Evolutionary conservation across 352 stramenopile species (phyloP).

Genomic region (Phytophthora rubi): DNA sequence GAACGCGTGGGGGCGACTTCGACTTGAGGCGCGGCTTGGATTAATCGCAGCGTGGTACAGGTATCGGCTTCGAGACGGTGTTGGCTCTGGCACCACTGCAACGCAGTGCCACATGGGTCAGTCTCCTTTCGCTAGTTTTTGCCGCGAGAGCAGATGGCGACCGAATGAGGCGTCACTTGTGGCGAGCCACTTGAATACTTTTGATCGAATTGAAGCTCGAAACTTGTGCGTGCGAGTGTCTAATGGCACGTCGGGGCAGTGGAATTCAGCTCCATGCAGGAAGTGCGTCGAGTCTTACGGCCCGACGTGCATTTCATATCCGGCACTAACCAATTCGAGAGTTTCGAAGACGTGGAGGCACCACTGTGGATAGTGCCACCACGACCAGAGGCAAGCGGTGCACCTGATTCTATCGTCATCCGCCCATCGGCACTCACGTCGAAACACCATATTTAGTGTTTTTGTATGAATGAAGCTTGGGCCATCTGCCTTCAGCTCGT

Average conservation of each 20-base stretch:
- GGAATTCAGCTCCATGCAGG: neutral
- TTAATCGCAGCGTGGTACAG: constrained; percentile 4
- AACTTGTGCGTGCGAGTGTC: neutral
- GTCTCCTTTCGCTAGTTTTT: constrained; percentile 33
- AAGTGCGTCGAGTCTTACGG: neutral
- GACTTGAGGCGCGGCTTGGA: constrained; percentile 14
- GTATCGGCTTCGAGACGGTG: constrained; percentile 14
- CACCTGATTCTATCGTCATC: constrained; percentile 11
- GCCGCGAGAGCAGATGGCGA: constrained; percentile 22
- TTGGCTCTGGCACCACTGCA: neutral
- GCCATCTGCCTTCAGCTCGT: constrained; percentile 22
- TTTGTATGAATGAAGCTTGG: constrained; percentile 1
- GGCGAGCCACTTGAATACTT: constrained; percentile 13
- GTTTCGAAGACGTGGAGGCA: too few relatives aligned
- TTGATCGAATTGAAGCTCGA: neutral
- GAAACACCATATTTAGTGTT: neutral
- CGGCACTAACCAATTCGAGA: neutral
- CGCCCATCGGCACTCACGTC: constrained; percentile 3
- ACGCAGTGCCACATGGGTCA: constrained; percentile 1
- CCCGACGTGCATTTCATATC: neutral
- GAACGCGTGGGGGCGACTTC: constrained; percentile 4
- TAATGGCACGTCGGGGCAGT: neutral
- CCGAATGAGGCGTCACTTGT: neutral
- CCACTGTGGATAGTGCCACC: too few relatives aligned
- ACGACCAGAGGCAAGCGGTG: neutral